These are phyloP conservation scores for Phytophthora niederhauseri DNA, from an alignment of 352 stramenopile species.

Conservation along the genomic window DNA sequence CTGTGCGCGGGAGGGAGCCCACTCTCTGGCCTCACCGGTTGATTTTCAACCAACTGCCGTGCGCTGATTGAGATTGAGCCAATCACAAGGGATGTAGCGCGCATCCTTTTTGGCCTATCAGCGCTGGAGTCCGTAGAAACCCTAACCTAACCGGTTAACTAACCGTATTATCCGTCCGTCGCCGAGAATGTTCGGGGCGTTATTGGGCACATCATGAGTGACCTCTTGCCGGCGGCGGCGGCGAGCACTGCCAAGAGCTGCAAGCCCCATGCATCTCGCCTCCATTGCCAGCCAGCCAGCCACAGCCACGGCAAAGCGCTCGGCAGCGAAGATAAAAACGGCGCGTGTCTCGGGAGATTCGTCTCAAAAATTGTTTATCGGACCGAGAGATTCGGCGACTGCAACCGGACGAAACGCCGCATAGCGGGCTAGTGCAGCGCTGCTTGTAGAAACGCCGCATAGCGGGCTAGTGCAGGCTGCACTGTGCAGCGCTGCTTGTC, in stretches of 20 bases:
- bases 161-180: constrained; percentile 17
- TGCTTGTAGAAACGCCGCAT: constrained; percentile 5
- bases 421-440: background rate
- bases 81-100: background rate
- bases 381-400: constrained; percentile 23
- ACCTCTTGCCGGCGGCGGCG: constrained; percentile 13
- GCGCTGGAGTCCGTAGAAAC: background rate
- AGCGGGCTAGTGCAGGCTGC: background rate
- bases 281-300: constrained; percentile 1
- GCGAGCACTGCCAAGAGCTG: background rate
- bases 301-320: background rate
- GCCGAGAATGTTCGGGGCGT: constrained; percentile 27
- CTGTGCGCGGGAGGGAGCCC: constrained; percentile 14
- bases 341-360: constrained; percentile 14
- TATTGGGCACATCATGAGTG: constrained; percentile 10
- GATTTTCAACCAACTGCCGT: constrained; percentile 17
- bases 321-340: constrained; percentile 6
- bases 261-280: background rate
- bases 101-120: constrained; percentile 6
- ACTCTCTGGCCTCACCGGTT: constrained; percentile 19
- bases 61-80: background rate
- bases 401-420: constrained; percentile 24
- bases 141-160: constrained; percentile 27
- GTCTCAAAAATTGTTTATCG: constrained; percentile 18
- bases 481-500: background rate